Evolutionary conservation across 2,329 filamentous ascomycete species (phyloP), one percentile per base, ranked within the genome.

Genomic region (Madurella fahalii): DNA sequence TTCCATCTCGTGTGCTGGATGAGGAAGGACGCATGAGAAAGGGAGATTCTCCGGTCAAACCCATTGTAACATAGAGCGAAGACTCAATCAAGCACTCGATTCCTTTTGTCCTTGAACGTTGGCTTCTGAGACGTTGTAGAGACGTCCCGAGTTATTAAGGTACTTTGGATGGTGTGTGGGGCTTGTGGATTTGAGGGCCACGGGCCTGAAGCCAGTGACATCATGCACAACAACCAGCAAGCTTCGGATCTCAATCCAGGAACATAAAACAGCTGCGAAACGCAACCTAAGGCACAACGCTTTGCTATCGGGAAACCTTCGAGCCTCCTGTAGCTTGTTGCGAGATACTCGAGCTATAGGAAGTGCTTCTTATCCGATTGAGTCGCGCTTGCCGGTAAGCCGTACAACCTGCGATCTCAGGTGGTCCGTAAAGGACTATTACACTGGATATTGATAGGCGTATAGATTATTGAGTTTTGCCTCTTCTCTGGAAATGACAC

Each of bases 1-100:
- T 52, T 72, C 67, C 66, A 69, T 64, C 59, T 70, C 66, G 70
- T 75, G 73, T 68, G 69, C 68, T 72, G 70, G 74, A 74, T 74
- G 72, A 74, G 72, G 71, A 74, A 71, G 70, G 73, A 69, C 71
- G 69, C 72, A 68, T 67, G 68, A 61, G 71, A 65, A 67, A 67
- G 71, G 70, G 70, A 69, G 68, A 71, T 71, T 72, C 68, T 71
- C 74, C 73, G 71, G 70, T 74, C 74, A 72, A 74, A 73, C 73
- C 74, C 75, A 58, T 74, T 82, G 79, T 82, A 83, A 83, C 81
- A 79, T 82, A 81, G 78, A 82, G 78, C 72, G 68, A 77, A 77
- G 77, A 78, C 78, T 80, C 77, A 81, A 81, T 76, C 72, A 77
- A 80, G 76, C 76, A 79, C 78, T 80, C 75, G 73, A 78, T 82